phyloP scores from a whole-genome alignment of 495 filamentous ascomycete genomes.

The Trichoderma reesei region DNA sequence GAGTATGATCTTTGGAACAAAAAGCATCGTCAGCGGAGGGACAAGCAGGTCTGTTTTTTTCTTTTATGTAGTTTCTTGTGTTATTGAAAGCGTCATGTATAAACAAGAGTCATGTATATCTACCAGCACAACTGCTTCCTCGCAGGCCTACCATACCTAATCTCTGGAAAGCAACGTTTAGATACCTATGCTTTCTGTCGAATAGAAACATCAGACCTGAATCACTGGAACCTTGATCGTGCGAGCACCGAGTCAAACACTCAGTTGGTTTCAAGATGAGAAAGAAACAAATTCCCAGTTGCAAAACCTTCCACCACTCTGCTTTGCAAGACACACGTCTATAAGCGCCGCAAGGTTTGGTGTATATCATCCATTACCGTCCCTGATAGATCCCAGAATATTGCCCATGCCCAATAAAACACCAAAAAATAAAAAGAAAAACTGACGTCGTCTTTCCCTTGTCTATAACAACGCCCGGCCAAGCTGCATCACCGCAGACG shows the following conservation, averaged over 20 bases:
- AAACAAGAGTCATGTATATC: neutral
- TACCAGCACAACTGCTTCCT: neutral
- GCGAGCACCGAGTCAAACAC: too few relatives aligned
- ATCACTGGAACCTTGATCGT: too few relatives aligned
- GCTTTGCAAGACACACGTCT: neutral
- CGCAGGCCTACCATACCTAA: neutral
- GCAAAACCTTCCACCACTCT: neutral
- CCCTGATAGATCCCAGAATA: neutral
- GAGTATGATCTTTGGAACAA: neutral
- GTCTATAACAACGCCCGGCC: conserved; percentile 48
- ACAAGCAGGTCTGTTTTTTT: neutral
- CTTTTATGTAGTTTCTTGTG: neutral
- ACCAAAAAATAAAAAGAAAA: neutral
- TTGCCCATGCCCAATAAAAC: neutral
- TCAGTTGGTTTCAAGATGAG: too few relatives aligned
- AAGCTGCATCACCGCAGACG: conserved; percentile 70
- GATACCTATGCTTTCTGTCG: neutral
- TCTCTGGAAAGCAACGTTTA: neutral
- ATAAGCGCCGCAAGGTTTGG: neutral
- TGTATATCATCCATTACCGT: conserved; percentile 3
- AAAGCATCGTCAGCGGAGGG: neutral
- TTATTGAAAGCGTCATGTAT: neutral
- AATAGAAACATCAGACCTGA: neutral
- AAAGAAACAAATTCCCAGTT: neutral
- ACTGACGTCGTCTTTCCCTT: neutral